These are phyloP conservation scores for Podospora australis DNA, from an alignment of 495 filamentous ascomycete genomes.

Conservation along the genomic window DNA sequence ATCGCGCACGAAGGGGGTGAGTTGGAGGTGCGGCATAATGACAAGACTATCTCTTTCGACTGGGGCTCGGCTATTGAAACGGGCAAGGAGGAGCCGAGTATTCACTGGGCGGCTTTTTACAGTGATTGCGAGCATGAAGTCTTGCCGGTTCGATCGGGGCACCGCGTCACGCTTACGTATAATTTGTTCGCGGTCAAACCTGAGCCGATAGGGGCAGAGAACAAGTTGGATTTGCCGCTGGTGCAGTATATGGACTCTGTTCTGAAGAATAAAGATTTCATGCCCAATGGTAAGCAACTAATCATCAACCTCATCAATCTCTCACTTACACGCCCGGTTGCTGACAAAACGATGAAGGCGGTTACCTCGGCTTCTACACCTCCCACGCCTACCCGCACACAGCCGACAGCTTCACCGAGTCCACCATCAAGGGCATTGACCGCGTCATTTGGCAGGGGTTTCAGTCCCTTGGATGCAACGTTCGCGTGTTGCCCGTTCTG, in stretches of 20 bases:
- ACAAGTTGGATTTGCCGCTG: neutral
- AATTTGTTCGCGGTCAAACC: constrained; percentile 39
- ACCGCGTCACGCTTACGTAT: constrained; percentile 54
- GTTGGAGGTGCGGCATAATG: constrained; percentile 31
- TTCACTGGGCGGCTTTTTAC: constrained; percentile 58
- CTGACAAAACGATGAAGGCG: too few relatives aligned
- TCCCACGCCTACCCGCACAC: constrained; percentile 6
- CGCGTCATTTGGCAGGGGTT: constrained; percentile 9
- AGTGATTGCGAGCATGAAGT: constrained; percentile 58
- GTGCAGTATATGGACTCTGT: neutral
- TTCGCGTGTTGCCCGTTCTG: constrained; percentile 1
- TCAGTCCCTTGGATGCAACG: constrained; percentile 3
- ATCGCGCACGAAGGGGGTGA: constrained; percentile 37
- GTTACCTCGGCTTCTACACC: constrained; percentile 7
- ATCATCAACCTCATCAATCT: neutral
- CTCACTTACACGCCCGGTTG: neutral
- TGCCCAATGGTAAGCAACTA: constrained; percentile 1
- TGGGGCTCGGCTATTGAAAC: constrained; percentile 33
- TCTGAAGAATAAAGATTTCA: neutral
- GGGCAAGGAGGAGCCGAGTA: constrained; percentile 1
- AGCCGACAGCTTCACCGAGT: neutral
- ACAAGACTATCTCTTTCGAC: constrained; percentile 33
- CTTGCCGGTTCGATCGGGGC: constrained; percentile 42
- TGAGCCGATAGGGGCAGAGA: too few relatives aligned
- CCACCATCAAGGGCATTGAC: constrained; percentile 4